Conservation (phyloP, 2,329 filamentous ascomycete genomes). For the Leptosphaerulina australis region DNA sequence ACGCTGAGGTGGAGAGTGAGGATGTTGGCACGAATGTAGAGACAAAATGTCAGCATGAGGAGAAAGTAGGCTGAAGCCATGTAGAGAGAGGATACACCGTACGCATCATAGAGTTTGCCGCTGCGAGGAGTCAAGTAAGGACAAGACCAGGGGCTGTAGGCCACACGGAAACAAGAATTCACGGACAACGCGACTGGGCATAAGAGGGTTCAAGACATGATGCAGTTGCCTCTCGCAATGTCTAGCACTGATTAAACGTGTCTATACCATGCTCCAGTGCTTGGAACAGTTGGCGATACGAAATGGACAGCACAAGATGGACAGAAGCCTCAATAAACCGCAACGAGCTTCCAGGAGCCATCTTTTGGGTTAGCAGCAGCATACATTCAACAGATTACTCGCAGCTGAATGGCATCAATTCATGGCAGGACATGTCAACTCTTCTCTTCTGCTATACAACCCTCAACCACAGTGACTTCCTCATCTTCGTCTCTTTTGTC, state of each 20-base stretch:
- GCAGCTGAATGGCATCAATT: background rate
- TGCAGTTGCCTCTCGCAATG: background rate
- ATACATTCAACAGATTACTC: background rate
- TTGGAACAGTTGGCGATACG: background rate
- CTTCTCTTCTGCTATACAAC: no score
- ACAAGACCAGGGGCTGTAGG: background rate
- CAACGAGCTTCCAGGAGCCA: background rate
- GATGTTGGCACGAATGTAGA: background rate
- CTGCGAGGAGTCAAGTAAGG: background rate
- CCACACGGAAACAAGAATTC: no score
- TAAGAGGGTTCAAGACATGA: background rate
- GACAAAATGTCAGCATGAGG: background rate
- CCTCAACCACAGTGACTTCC: no score
- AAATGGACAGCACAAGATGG: background rate
- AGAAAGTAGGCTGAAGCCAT: constrained; percentile 6
- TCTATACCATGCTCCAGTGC: background rate
- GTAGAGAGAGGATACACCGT: background rate
- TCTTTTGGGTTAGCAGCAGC: no score
- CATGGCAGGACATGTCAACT: background rate
- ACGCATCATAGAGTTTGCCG: background rate
- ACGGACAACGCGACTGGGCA: background rate
- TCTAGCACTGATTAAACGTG: background rate
- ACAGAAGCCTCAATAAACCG: background rate
- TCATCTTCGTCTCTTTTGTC: no score
- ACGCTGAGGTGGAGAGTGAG: constrained; percentile 16